A percentile compares a stretch with the other conserved stretches of the same genome.
Conservation (phyloP, 352 stramenopile species). For the Phytophthora cajani region DNA sequence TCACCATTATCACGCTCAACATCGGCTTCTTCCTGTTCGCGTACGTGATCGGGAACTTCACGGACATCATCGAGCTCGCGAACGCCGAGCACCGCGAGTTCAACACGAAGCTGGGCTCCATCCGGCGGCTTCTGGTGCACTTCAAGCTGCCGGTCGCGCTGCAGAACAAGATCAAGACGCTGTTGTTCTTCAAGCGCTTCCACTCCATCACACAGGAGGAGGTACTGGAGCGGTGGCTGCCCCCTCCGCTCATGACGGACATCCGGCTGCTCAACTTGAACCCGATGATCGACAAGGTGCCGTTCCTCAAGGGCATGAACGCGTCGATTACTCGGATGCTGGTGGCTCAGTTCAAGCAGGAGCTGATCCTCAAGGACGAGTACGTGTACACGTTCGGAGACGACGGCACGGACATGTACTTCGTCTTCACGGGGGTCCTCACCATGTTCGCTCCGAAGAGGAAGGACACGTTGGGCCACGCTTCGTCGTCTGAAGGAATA, state of each 20-base stretch:
- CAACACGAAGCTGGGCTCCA: conserved; percentile 49
- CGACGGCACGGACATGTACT: conserved; percentile 60
- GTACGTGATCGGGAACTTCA: conserved; percentile 67
- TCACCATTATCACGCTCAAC: conserved; percentile 54
- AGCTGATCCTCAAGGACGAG: conserved; percentile 47
- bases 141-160: conserved; percentile 50
- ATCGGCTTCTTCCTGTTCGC: conserved; percentile 62
- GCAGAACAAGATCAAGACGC: conserved; percentile 53
- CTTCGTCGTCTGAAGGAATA: background rate
- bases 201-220: conserved; percentile 64
- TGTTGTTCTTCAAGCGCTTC: conserved; percentile 67
- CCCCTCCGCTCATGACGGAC: conserved; percentile 53
- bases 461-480: background rate
- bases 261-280: conserved; percentile 53
- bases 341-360: conserved; percentile 49
- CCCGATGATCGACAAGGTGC: conserved; percentile 58
- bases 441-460: conserved; percentile 19
- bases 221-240: conserved; percentile 48
- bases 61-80: conserved; percentile 55
- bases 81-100: conserved; percentile 59
- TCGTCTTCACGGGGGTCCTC: conserved; percentile 55
- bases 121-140: conserved; percentile 53
- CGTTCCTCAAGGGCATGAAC: conserved; percentile 48
- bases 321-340: conserved; percentile 50
- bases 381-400: conserved; percentile 47